Base-by-base conservation (phyloP, 1,139 yeast genomes). In the Geotrichum macrosporum region DNA sequence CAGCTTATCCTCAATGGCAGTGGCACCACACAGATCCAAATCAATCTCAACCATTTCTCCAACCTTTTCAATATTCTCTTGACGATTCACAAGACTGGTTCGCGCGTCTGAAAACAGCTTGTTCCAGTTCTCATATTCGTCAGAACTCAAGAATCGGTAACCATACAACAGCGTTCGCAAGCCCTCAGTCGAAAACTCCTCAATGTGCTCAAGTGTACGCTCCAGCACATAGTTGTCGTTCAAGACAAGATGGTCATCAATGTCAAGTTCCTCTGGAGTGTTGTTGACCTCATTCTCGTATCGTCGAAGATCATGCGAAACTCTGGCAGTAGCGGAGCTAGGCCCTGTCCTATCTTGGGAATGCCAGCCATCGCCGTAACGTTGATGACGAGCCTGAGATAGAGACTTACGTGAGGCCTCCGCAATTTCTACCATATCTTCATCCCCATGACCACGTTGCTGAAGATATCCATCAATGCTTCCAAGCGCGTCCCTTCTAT, bases 1-100 rank as follows among this genome's bases (percentile, higher is more conserved):
- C 40, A 94, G 72, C 62, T 92, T 94, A 62, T 94, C 99, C 64
- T 94, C 99, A 54, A 94, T 92, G 0, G 97, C 98, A 2, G 97
- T 88, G 2, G 96, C 96, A 6, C 98, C 98, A 12, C 83, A 65
- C 16, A 92, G 68, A 48, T 76, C 81, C 37, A 92, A 69, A 26
- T 76, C 73, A 10, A 63, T 66, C 63, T 94, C 99, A 48, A 92
- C 71, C 48, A 72, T 63, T 36, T 76, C 84, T 18, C 97, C 97
- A 5, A 81, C 77, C 29, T 70, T 70, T 54, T 86, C 95, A 40
- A 89, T 78, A 56, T 80, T 73, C 42, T 70, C 65, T 3, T 80
- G 73, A 43, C 98, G 77, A 55, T 87, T 77, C 1, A 68, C 73
- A 40, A 92, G 67, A 3, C 95, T 77, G 0, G 89, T 80, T 57